Conservation (phyloP, 2,329 filamentous ascomycete species). For the Colletotrichum sp. region DNA sequence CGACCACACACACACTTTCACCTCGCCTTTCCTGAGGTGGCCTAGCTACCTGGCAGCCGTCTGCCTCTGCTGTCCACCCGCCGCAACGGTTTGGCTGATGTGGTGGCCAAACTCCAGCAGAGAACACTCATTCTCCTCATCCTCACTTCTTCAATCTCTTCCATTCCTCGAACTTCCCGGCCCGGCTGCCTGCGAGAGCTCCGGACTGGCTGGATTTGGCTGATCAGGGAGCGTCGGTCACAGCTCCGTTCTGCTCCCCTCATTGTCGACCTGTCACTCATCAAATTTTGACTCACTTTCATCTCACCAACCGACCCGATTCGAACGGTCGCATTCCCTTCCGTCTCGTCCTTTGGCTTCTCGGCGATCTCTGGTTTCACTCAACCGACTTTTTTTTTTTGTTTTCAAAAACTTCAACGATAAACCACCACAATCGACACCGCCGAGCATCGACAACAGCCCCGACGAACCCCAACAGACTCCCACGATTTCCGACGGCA, state of each 20-base stretch:
- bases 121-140: neutral
- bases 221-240: slow-evolving; percentile 1
- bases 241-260: neutral
- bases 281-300: slow-evolving; percentile 15
- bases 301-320: neutral
- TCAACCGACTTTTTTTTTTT: neutral
- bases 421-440: neutral
- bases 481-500: neutral
- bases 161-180: neutral
- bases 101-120: neutral
- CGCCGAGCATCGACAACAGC: neutral
- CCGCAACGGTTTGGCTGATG: neutral
- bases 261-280: neutral
- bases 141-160: neutral
- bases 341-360: neutral
- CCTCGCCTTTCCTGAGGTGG: neutral
- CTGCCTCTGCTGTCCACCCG: neutral
- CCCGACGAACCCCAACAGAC: neutral
- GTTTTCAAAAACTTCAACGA: neutral
- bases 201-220: neutral
- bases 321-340: neutral
- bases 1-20: neutral
- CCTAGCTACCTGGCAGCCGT: neutral
- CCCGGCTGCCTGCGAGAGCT: neutral
- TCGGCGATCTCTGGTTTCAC: neutral